These are phyloP conservation scores for Aphanomyces cochlioides DNA, from an alignment of 352 stramenopile genomes.

Conservation along the genomic window DNA sequence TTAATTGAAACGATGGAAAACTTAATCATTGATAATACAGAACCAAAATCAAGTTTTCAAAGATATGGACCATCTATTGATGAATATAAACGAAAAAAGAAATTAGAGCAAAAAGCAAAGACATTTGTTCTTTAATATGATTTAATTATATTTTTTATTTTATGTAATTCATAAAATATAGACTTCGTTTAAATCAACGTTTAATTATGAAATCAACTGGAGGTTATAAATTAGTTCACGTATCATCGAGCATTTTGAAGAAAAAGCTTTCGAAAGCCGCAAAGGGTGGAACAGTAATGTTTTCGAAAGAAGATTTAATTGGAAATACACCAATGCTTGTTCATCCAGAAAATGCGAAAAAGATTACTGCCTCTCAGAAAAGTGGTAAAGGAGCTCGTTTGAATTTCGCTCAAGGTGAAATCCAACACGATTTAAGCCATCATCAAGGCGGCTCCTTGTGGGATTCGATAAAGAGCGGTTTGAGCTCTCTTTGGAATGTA, in stretches of 20 bases:
- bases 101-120: background rate
- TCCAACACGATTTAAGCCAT: background rate
- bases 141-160: no score
- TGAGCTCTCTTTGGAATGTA: background rate
- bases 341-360: background rate
- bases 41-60: background rate
- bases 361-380: background rate
- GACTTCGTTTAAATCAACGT: background rate
- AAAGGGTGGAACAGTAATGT: background rate
- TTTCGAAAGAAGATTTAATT: no score
- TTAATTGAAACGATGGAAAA: constrained; percentile 11
- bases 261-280: background rate
- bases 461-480: no score
- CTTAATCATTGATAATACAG: background rate
- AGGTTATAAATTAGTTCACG: background rate
- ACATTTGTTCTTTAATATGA: background rate
- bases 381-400: background rate
- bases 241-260: background rate
- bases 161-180: background rate
- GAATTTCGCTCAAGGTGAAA: background rate
- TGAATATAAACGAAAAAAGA: background rate
- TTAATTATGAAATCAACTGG: background rate
- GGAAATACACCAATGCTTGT: background rate
- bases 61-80: background rate
- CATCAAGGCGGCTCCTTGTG: background rate